Percentiles rank a stretch among this genome's conserved stretches.
phyloP scores from a whole-genome alignment of 306 rosid species.

The Malus sylvestris region DNA sequence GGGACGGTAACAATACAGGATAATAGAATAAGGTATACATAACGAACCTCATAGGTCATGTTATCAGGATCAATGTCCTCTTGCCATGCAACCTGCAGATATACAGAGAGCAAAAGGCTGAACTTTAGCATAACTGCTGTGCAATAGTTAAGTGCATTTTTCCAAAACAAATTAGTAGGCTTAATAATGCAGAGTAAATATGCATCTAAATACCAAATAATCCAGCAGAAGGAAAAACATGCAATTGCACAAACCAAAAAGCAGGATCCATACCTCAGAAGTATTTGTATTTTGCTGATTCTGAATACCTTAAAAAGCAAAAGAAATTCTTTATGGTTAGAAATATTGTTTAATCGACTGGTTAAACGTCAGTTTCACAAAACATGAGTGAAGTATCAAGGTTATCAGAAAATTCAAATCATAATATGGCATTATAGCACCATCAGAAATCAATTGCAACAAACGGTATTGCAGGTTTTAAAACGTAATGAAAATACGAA shows the following conservation, averaged over 20 bases:
- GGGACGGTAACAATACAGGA: not conserved
- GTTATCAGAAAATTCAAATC: not conserved
- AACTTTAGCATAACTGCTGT: not conserved
- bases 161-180: not conserved
- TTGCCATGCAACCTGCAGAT: constrained; percentile 68
- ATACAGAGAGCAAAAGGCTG: constrained; percentile 12
- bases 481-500: not conserved
- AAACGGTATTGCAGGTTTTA: not conserved
- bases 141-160: not conserved
- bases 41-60: constrained; percentile 86
- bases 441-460: not conserved
- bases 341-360: not conserved
- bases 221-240: not conserved
- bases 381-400: not conserved
- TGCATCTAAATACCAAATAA: not conserved
- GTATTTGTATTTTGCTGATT: constrained; percentile 46
- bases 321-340: not conserved
- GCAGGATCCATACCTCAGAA: constrained; percentile 56
- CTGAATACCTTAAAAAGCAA: constrained; percentile 40
- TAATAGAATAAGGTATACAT: not conserved
- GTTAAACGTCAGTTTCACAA: not conserved
- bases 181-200: not conserved
- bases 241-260: constrained; percentile 4
- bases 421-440: not conserved
- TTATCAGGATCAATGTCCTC: constrained; percentile 76